Evolutionary conservation across 257 asterid genomes (phyloP).

Genomic region (Rehmannia glutinosa): DNA sequence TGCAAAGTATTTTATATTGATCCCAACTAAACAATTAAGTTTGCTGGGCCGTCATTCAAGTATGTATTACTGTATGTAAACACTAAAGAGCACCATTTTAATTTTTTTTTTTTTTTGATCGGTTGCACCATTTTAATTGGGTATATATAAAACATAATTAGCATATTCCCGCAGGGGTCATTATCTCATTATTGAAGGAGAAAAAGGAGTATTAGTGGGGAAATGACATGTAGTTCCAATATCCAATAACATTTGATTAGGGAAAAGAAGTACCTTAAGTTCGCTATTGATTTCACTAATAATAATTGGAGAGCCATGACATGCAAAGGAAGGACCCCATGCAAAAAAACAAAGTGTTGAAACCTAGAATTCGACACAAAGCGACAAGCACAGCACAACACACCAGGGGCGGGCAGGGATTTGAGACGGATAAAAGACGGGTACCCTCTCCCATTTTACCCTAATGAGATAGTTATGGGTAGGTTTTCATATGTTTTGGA

Average conservation of each 20-base stretch:
- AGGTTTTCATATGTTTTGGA: too few relatives aligned
- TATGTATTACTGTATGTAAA: too few relatives aligned
- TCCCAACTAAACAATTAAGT: too few relatives aligned
- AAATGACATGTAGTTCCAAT: background rate
- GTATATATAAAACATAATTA: background rate
- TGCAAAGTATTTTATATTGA: too few relatives aligned
- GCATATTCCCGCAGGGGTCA: background rate
- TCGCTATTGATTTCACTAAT: background rate
- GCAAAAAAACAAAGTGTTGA: background rate
- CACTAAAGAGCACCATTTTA: too few relatives aligned
- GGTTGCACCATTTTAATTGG: too few relatives aligned
- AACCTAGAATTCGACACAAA: background rate
- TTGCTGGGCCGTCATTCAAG: too few relatives aligned
- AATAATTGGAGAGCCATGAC: background rate
- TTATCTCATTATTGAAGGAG: constrained; percentile 8
- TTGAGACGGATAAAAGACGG: too few relatives aligned
- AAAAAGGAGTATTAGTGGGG: background rate
- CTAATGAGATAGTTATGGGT: too few relatives aligned
- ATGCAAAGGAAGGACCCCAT: background rate
- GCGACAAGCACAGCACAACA: background rate
- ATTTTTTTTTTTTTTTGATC: too few relatives aligned
- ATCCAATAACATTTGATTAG: background rate
- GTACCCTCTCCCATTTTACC: too few relatives aligned
- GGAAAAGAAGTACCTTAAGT: background rate
- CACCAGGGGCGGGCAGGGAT: too few relatives aligned